Base-by-base conservation (phyloP, 768 basidiomycete species). In the Suillus plorans region DNA sequence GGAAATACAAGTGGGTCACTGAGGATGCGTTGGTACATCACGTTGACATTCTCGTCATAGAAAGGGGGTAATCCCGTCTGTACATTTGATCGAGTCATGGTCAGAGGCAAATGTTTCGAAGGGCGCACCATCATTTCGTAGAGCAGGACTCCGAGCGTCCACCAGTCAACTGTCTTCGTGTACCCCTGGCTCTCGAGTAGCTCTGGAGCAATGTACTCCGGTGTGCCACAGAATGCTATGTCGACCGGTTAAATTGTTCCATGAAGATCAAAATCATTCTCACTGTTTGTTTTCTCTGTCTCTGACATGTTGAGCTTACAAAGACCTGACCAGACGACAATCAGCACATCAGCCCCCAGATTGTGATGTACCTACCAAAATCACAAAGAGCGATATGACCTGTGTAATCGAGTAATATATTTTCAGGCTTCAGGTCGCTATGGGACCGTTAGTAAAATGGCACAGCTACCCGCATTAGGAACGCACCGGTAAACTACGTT, bases 141-240 rank as follows among this genome's bases (percentile, higher is more conserved):
- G 52, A 99, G 83, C 61, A 99, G 84, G 22, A 99, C 96, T 42
- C 97, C 97, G 5, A 98, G 82, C 1, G 97, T 99, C 97, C 94
- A 96, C 97, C 97, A 99, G 72, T 99, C 97, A 18, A 99, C 97
- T 0, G 97, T 97, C 73, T 96, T 96, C 5, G 95, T 97, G 79
- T 99, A 98, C 1, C 97, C 97, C 72, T 94, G 92, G 67, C 92
- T 97, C 74, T 96, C 94, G 67, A 99, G 86, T 44, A 99, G 86
- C 75, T 99, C 97, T 0, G 97, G 97, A 9, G 96, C 95, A 71
- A 99, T 99, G 78, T 99, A 99, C 76, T 99, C 97, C 2, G 97
- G 97, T 6, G 97, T 99, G 8, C 97, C 97, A 72, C 97, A 99
- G 84, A 99, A 99, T 9, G 95, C 91, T 93, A 68, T 39, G 63